Evolutionary conservation across 352 stramenopile species (phyloP).

Genomic region (Phytophthora brassicae): DNA sequence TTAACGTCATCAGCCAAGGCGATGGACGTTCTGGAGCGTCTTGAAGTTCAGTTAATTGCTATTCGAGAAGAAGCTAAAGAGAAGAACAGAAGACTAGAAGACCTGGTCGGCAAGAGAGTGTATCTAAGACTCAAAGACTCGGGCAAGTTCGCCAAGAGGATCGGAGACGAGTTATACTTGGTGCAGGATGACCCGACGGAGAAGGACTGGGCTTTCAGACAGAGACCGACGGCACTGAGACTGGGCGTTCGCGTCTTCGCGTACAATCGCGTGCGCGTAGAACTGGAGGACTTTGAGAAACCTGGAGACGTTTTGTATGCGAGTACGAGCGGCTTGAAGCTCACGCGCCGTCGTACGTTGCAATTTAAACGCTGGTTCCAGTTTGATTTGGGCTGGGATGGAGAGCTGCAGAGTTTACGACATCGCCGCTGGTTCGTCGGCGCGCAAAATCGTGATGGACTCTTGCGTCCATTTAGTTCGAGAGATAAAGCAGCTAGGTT

Average conservation of each 20-base stretch:
- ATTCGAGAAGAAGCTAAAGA: conserved; percentile 35
- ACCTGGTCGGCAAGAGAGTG: conserved; percentile 47
- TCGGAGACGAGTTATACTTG: conserved; percentile 53
- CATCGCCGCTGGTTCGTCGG: conserved; percentile 72
- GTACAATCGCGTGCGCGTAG: conserved; percentile 64
- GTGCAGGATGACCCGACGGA: conserved; percentile 64
- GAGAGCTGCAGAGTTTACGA: conserved; percentile 69
- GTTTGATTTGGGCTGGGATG: conserved; percentile 68
- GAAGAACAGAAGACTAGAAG: conserved; percentile 37
- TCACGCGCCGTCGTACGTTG: conserved; percentile 42
- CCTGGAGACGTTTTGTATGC: conserved; percentile 48
- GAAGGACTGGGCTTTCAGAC: conserved; percentile 61
- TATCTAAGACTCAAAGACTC: conserved; percentile 47
- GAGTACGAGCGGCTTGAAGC: conserved; percentile 56
- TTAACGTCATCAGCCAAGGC: conserved; percentile 38
- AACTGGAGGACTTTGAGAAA: conserved; percentile 43
- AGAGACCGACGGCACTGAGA: conserved; percentile 56
- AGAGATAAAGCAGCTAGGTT: conserved; percentile 56
- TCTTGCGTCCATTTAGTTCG: conserved; percentile 63
- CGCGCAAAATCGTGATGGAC: conserved; percentile 61
- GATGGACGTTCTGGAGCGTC: conserved; percentile 25
- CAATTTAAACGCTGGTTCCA: conserved; percentile 67
- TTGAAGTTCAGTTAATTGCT: conserved; percentile 37
- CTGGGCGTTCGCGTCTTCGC: conserved; percentile 37
- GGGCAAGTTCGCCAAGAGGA: conserved; percentile 54